Evolutionary conservation across 768 basidiomycete species (phyloP), one percentile per base, ranked within the genome.

Genomic region (Mycena galericulata): DNA sequence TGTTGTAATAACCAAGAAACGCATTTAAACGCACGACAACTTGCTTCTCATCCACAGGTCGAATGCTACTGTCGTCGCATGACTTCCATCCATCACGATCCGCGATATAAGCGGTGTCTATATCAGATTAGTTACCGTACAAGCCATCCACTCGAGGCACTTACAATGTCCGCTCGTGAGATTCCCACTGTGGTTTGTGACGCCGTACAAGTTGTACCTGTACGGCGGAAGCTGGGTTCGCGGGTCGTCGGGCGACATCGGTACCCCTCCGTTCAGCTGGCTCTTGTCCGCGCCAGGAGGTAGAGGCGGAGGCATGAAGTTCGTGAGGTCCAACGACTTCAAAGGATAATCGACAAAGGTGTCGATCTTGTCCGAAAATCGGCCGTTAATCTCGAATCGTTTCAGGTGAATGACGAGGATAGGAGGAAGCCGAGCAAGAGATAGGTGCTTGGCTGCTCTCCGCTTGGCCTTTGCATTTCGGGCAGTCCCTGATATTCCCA

Each of bases 181-280:
- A 76, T 90, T 97, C 12, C 98, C 98, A 78, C 90, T 95, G 80
- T 99, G 98, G 78, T 99, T 98, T 65, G 95, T 97, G 45, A 99
- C 96, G 12, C 86, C 97, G 75, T 98, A 99, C 70, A 99, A 81
- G 74, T 99, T 97, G 77, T 99, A 99, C 71, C 83, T 87, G 78
- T 95, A 98, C 2, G 96, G 96, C 24, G 94, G 95, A n/a, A 90
- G 75, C 79, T 96, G 94, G 20, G 88, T 84, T 22, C 94, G 85
- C 1, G 96, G 93, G 76, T 96, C 96, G 22, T 92, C 90, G 24
- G 76, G 74, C 18, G 85, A 82, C 75, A 81, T 73, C 43, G 78
- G 80, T 30, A 81, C 73, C 12, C 84, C 83, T 6, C 81, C 81
- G 64, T 85, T 86, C 56, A 84, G 79, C 73, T 79, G 81, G n/a